A percentile compares a stretch with the other conserved stretches of the same genome.
phyloP scores from a whole-genome alignment of 768 basidiomycete genomes.

The Calocybe cyanea region DNA sequence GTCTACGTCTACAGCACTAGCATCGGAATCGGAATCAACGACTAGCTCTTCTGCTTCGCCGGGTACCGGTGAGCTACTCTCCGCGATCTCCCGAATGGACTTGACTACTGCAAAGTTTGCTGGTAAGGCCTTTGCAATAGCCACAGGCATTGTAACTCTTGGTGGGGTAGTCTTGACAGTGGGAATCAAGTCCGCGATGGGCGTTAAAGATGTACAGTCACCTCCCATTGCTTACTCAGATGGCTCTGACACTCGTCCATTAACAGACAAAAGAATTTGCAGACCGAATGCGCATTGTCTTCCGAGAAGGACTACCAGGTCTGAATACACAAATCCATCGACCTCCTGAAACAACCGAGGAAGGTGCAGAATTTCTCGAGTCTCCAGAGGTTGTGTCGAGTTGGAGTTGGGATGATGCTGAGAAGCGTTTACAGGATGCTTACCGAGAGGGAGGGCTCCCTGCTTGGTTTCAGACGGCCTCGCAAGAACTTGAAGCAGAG shows the following conservation, averaged over 20 bases:
- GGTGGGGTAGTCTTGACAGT: constrained; percentile 42
- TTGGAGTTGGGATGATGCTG: constrained; percentile 54
- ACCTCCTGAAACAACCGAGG: constrained; percentile 28
- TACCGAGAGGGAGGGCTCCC: constrained; percentile 58
- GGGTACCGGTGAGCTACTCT: constrained; percentile 27
- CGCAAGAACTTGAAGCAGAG: constrained; percentile 58
- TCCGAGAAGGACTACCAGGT: constrained; percentile 44
- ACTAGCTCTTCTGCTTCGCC: constrained; percentile 23
- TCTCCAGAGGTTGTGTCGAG: constrained; percentile 19
- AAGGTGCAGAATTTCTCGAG: constrained; percentile 10
- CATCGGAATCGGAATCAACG: constrained; percentile 17
- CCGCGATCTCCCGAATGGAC: constrained; percentile 32
- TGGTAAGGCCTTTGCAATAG: constrained; percentile 61
- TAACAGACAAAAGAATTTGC: constrained; percentile 58
- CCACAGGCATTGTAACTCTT: constrained; percentile 54
- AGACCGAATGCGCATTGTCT: constrained; percentile 45
- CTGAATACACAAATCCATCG: constrained; percentile 53
- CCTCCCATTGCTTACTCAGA: constrained; percentile 1
- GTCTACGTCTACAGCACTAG: constrained; percentile 8
- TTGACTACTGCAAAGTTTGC: constrained; percentile 53
- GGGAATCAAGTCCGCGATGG: constrained; percentile 49
- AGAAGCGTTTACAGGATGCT: constrained; percentile 49
- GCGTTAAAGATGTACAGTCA: constrained; percentile 51
- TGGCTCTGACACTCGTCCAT: not conserved
- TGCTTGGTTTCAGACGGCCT: constrained; percentile 50